These are phyloP conservation scores for Calonectria pteridis DNA, from an alignment of 2,329 filamentous ascomycete species.

Conservation along the genomic window DNA sequence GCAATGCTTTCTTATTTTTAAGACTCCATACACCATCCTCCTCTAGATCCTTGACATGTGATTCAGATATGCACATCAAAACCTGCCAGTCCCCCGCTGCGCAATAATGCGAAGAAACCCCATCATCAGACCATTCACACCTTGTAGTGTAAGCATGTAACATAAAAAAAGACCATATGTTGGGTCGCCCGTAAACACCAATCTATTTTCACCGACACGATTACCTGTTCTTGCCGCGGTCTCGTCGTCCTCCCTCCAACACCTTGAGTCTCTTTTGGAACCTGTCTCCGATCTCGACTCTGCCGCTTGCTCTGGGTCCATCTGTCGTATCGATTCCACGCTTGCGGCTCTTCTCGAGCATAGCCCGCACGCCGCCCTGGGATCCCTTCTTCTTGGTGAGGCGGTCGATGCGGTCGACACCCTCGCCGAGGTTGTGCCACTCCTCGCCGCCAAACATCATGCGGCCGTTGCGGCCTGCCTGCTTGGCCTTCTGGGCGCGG, in stretches of 20 bases:
- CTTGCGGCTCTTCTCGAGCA: conserved; percentile 90
- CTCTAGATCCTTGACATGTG: background rate
- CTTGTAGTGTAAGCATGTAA: background rate
- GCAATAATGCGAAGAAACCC: background rate
- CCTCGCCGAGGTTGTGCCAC: conserved; percentile 87
- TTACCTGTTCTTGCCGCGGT: conserved; percentile 58
- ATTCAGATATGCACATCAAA: background rate
- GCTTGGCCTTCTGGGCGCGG: conserved; percentile 71
- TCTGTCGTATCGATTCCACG: conserved; percentile 76
- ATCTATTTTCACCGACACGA: conserved; percentile 26
- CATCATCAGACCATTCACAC: background rate
- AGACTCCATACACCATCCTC: background rate
- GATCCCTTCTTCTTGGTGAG: conserved; percentile 79
- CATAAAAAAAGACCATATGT: background rate
- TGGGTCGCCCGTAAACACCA: conserved; percentile 8
- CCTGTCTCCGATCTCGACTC: conserved; percentile 76
- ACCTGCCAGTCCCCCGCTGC: background rate
- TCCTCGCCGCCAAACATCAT: conserved; percentile 91
- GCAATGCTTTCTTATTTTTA: background rate
- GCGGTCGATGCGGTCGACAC: conserved; percentile 86
- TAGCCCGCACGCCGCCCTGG: conserved; percentile 67
- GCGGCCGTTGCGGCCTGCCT: conserved; percentile 63
- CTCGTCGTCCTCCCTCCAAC: conserved; percentile 60
- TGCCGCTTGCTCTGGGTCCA: conserved; percentile 74
- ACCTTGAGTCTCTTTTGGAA: conserved; percentile 78